phyloP scores from a whole-genome alignment of 1,139 yeast species.

The Candida sanyaensis region DNA sequence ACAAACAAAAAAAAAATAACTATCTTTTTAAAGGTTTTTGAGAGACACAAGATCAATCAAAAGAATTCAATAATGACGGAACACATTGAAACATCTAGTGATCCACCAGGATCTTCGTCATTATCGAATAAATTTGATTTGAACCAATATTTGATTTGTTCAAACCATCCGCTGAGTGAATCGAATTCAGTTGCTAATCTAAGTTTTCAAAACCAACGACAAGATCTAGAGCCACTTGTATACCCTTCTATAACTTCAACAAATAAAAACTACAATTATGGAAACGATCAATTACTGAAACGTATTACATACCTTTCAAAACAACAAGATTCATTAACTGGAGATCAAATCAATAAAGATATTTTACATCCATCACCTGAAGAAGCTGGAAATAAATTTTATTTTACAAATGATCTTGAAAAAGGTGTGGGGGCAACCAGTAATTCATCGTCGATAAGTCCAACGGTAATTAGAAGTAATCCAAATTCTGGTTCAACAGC shows the following conservation, averaged over 20 bases:
- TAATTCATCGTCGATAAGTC: slow-evolving; percentile 1
- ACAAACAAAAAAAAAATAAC: background rate
- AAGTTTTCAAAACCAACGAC: background rate
- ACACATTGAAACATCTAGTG: background rate
- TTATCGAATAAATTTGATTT: slow-evolving; percentile 67
- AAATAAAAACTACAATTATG: background rate
- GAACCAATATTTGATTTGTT: slow-evolving; percentile 52
- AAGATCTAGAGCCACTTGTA: background rate
- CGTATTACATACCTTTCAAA: background rate
- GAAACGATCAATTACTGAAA: background rate
- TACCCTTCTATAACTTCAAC: background rate
- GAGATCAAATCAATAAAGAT: background rate
- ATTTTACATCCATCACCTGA: background rate
- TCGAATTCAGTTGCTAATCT: background rate
- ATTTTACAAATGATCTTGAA: background rate
- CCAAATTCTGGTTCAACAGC: slow-evolving; percentile 8
- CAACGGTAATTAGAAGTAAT: background rate
- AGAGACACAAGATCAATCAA: background rate
- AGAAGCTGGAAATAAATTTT: background rate
- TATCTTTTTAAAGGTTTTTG: background rate
- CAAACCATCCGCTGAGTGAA: slow-evolving; percentile 4
- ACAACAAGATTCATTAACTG: background rate
- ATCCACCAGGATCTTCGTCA: slow-evolving; percentile 37
- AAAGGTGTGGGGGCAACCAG: background rate
- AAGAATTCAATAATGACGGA: background rate